Evolutionary conservation across 805 yeast species (phyloP), one percentile per base, ranked within the genome.

Genomic region (Hanseniaspora lindneri): DNA sequence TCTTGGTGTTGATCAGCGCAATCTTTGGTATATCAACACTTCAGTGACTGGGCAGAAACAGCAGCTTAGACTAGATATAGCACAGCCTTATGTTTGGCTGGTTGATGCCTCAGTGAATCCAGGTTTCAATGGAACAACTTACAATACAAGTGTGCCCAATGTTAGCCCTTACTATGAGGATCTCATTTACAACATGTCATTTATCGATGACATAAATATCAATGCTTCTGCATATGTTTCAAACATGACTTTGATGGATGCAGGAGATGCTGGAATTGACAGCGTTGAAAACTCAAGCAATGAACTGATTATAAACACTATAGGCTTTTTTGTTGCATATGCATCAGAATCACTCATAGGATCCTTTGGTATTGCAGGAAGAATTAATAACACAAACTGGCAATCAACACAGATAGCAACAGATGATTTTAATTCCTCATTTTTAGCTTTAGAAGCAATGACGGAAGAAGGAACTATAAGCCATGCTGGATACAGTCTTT

Each of bases 321-420:
- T 61, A 27, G 59, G 64, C 0, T 74, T 75, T 52, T 50, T 72
- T 10, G 53, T 55, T 36, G 66, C 68, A 0, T 65, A 69, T 50
- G 56, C 56, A 14, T 60, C 74, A 1, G 55, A 58, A 47, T 62
- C 63, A 17, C 49, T 58, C 3, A 55, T 62, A 8, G 79, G 79
- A 28, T 70, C 71, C 0, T 52, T 75, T 11, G 79, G 77, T 7
- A 53, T 75, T 2, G 70, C 72, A 14, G 65, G 69, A 4, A 41
- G 53, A n/a, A 50, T 53, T 4, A 41, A 52, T 8, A 47, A 41
- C 23, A 51, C 55, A 7, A 51, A 55, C 16, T 55, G 55, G 3
- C 28, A 40, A 9, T 53, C 47, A 16, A 47, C 54, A 2, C 55
- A 56, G 28, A 54, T 56, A 2, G 24, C 50, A 1, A 24, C 25